phyloP scores from a whole-genome alignment of 208 protist species.

The Trichomonas gallinae region DNA sequence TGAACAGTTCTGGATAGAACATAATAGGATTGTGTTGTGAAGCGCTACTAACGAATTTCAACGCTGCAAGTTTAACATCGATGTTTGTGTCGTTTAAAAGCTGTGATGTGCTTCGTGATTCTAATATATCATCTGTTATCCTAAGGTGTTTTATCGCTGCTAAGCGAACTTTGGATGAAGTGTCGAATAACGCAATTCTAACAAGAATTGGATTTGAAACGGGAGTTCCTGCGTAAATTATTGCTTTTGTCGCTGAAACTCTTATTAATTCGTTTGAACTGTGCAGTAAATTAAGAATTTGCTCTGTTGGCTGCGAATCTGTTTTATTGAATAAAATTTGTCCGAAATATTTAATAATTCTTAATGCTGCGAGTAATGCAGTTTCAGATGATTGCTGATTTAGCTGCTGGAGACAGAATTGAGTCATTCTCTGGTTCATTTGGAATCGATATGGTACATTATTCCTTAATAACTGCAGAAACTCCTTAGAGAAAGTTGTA shows the following conservation, averaged over 20 bases:
- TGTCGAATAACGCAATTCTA: background rate
- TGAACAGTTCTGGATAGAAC: background rate
- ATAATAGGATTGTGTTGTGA: background rate
- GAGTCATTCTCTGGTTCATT: background rate
- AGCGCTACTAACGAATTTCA: background rate
- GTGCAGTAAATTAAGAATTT: background rate
- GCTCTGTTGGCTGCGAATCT: background rate
- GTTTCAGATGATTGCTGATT: background rate
- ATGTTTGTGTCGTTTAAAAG: background rate
- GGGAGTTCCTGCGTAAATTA: background rate
- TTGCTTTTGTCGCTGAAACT: background rate
- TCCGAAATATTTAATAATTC: background rate
- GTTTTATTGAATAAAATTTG: background rate
- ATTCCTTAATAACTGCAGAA: background rate
- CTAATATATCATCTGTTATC: background rate
- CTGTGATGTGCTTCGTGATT: background rate
- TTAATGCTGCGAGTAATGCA: background rate
- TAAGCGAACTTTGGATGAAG: background rate
- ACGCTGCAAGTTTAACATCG: background rate
- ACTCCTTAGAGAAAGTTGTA: background rate
- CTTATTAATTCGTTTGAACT: background rate
- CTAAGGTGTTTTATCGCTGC: background rate
- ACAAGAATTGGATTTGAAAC: background rate
- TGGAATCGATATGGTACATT: background rate
- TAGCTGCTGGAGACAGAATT: background rate